Conservation (phyloP, 352 stramenopile genomes). For the Peronospora tabacina region DNA sequence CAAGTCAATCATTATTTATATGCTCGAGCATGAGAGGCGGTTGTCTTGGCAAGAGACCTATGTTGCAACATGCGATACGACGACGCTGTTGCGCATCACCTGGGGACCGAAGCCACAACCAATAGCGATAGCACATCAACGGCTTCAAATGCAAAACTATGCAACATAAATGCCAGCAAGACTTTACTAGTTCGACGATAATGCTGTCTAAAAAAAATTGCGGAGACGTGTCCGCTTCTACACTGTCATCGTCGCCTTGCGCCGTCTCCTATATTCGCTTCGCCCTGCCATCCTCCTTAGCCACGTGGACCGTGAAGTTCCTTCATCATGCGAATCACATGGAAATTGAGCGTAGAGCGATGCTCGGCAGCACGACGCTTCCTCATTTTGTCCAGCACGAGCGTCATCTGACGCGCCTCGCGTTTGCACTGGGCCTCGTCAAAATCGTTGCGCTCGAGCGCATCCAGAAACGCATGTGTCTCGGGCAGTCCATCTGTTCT, state of each 20-base stretch:
- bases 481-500: constrained; percentile 68
- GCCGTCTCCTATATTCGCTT: constrained; percentile 1
- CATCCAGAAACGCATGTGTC: constrained; percentile 78
- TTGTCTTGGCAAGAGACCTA: no score
- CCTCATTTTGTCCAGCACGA: constrained; percentile 66
- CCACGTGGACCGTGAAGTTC: constrained; percentile 31
- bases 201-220: neutral
- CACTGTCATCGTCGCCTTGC: neutral
- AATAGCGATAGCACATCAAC: neutral
- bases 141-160: constrained; percentile 10
- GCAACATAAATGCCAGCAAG: constrained; percentile 9
- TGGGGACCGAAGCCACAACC: neutral
- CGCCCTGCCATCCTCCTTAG: constrained; percentile 6
- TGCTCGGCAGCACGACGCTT: constrained; percentile 57
- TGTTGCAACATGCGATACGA: neutral
- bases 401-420: constrained; percentile 69
- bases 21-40: no score
- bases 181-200: constrained; percentile 19
- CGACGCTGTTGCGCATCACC: neutral
- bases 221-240: constrained; percentile 1
- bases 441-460: constrained; percentile 77
- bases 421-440: constrained; percentile 78
- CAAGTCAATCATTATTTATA: no score
- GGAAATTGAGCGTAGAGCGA: constrained; percentile 82
- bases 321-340: constrained; percentile 87